Evolutionary conservation across 495 filamentous ascomycete genomes (phyloP), one percentile per base, ranked within the genome.

Genomic region (Penicillium turbatum): DNA sequence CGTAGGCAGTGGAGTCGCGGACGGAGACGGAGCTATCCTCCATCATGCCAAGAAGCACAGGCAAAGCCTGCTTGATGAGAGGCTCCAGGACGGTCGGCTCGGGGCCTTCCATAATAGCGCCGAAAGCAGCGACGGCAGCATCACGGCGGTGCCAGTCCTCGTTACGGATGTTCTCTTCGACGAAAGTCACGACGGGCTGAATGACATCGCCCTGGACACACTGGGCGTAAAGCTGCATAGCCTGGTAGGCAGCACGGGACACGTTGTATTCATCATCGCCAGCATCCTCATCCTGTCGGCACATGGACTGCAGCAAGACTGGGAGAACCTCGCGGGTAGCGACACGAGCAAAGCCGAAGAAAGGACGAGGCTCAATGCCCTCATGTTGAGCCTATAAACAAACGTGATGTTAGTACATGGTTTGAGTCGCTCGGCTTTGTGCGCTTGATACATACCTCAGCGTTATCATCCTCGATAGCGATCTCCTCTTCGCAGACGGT

Each of bases 401-500:
- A 43, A 21, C 39, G 52, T 10, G 3, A 48, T 12, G 19, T 59
- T 16, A 59, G 32, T 62, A 41, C 12, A 6, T 2, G 26, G 16
- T 39, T 13, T 35, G 29, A 24, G 12, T 31, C 27, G 40, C 30
- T 36, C 11, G 6, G 13, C 1, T 16, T 15, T 4, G 11, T 32
- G 30, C 48, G 27, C 15, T 12, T 31, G 48, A 50, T 38, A 73
- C 62, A 59, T 78, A 91, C 89, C 79, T 89, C 86, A 55, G 82
- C 78, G 65, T 98, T 98, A 68, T 98, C 93, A 62, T 98, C 93
- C 57, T 97, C 93, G 66, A 98, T 97, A 51, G 86, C 83, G 56
- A 96, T 89, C 69, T 98, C 93, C 73, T 98, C 93, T 67, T 98
- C 93, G 75, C 93, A 97, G 35, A 98, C 93, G 16, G 93, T 97